phyloP scores from a whole-genome alignment of 139 green algal genomes.

The Chlamydomonas asymmetrica region DNA sequence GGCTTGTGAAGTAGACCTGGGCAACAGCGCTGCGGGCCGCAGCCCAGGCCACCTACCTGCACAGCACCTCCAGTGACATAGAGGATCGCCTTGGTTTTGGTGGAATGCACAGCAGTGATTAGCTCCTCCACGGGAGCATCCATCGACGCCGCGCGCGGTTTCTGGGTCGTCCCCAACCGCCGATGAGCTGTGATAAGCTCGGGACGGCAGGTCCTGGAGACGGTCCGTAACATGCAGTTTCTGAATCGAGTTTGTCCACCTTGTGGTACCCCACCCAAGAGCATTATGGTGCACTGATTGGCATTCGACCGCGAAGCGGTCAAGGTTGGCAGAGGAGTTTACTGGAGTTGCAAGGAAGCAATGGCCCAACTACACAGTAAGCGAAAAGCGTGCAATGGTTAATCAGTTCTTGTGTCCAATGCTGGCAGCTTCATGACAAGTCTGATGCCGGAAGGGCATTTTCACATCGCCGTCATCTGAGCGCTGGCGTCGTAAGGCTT shows the following conservation, averaged over 20 bases:
- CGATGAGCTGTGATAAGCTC: background rate
- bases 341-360: too few species aligned
- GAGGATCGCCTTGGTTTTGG: constrained; percentile 13
- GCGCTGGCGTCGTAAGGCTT: too few species aligned
- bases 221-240: background rate
- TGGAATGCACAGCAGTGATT: constrained; percentile 10
- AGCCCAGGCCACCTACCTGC: constrained; percentile 1
- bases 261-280: too few species aligned
- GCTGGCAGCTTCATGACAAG: too few species aligned
- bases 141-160: background rate
- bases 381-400: too few species aligned
- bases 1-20: background rate
- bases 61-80: constrained; percentile 16
- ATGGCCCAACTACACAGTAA: too few species aligned
- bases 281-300: background rate
- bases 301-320: background rate
- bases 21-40: background rate
- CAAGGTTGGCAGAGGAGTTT: too few species aligned
- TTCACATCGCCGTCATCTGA: too few species aligned
- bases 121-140: background rate
- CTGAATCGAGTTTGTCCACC: background rate
- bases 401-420: too few species aligned
- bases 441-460: too few species aligned
- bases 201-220: background rate
- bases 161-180: too few species aligned